Evolutionary conservation across 176 grass and related monocot species (phyloP).

Genomic region (Triticum urartu): DNA sequence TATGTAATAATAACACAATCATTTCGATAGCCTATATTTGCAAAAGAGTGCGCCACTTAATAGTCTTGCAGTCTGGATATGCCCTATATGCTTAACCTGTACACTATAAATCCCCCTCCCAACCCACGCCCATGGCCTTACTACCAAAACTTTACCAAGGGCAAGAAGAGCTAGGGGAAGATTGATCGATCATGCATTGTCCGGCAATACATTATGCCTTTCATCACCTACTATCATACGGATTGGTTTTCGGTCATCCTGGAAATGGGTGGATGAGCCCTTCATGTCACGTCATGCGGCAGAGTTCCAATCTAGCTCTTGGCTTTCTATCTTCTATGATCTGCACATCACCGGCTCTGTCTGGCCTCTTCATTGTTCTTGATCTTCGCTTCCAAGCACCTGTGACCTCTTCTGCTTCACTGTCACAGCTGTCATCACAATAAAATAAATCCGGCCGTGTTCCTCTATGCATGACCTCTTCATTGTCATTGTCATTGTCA

Average conservation of each 20-base stretch:
- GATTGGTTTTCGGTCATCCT: not conserved
- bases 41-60: not conserved
- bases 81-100: conserved; percentile 26
- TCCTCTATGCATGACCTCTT: not conserved
- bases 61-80: conserved; percentile 1
- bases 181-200: not conserved
- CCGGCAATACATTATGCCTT: not conserved
- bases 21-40: not conserved
- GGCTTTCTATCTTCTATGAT: not conserved
- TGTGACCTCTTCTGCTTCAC: not conserved
- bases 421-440: not conserved
- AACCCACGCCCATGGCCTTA: not conserved
- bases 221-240: not conserved
- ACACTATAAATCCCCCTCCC: conserved; percentile 39
- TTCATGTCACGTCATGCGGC: not conserved
- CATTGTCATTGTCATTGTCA: not conserved
- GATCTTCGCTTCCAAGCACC: not conserved
- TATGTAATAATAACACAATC: not conserved
- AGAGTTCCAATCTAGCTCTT: fast-evolving
- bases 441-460: not conserved
- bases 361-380: not conserved
- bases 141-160: conserved; percentile 15
- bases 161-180: not conserved
- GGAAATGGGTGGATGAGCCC: not conserved
- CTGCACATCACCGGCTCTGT: not conserved